These are phyloP conservation scores for Blastocystis sp. DNA, from an alignment of 352 stramenopile species.

Conservation along the genomic window DNA sequence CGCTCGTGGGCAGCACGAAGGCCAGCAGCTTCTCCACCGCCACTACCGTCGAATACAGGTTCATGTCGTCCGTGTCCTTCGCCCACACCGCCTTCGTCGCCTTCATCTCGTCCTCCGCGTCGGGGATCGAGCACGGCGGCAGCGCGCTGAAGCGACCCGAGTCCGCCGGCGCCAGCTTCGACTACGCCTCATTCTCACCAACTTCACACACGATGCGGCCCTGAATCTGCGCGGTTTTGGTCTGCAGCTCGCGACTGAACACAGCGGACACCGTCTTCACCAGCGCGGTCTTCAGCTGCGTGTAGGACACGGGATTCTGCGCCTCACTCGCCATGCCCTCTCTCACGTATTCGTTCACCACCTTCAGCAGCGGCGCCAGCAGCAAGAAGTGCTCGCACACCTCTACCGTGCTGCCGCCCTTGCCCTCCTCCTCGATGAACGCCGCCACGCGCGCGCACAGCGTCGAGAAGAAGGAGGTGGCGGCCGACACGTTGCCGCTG, in stretches of 20 bases:
- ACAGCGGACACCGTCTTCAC: neutral
- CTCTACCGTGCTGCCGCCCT: neutral
- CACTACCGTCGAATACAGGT: neutral
- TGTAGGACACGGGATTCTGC: neutral
- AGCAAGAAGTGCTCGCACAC: neutral
- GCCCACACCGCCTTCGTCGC: neutral
- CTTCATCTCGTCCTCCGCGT: constrained; percentile 23
- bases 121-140: neutral
- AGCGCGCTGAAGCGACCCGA: neutral
- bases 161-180: constrained; percentile 20
- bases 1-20: constrained; percentile 16
- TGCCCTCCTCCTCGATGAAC: neutral
- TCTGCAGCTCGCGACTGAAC: constrained; percentile 27
- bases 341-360: constrained; percentile 2
- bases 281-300: neutral
- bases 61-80: constrained; percentile 20
- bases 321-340: neutral
- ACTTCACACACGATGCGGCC: neutral
- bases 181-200: neutral
- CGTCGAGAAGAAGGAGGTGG: no score
- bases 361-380: constrained; percentile 20
- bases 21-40: constrained; percentile 40
- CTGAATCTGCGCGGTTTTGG: neutral
- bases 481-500: neutral
- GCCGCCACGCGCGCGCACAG: no score